A percentile compares a stretch with the other conserved stretches of the same genome.
These are phyloP conservation scores for Melastoma candidum DNA, from an alignment of 441 rosid species.

Conservation along the genomic window DNA sequence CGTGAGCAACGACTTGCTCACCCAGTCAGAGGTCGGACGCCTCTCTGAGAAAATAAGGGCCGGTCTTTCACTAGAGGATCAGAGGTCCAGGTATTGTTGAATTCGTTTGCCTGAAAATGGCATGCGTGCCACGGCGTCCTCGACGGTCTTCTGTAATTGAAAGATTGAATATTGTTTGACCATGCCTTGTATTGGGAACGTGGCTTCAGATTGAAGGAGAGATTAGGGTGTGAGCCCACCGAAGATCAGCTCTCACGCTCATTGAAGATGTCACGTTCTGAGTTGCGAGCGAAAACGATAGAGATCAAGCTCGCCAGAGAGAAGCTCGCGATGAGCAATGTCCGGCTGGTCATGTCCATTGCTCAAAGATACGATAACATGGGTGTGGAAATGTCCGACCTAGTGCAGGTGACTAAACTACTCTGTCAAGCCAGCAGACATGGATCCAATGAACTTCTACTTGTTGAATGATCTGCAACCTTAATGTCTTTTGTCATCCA, in stretches of 20 bases:
- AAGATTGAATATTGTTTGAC: too few relatives aligned
- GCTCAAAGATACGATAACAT: conserved; percentile 80
- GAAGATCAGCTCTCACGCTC: conserved; percentile 77
- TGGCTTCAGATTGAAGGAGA: conserved; percentile 53
- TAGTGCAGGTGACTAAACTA: conserved; percentile 58
- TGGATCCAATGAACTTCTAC: background rate
- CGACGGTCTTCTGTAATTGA: too few relatives aligned
- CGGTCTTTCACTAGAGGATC: conserved; percentile 74
- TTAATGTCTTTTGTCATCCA: conserved; percentile 10
- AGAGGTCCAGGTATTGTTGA: conserved; percentile 48
- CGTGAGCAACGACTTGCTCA: conserved; percentile 56
- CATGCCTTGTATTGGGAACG: too few relatives aligned
- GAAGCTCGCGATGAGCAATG: conserved; percentile 93
- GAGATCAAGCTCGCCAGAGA: conserved; percentile 81
- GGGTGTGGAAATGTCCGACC: conserved; percentile 96
- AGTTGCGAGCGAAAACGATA: conserved; percentile 51
- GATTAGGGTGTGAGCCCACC: conserved; percentile 83
- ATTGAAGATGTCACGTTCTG: conserved; percentile 58
- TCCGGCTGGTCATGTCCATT: conserved; percentile 90
- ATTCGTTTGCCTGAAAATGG: background rate
- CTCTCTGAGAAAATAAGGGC: conserved; percentile 65
- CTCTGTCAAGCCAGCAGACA: background rate
- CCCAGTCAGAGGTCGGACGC: conserved; percentile 69
- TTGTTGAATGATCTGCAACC: background rate
- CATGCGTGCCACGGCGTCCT: background rate